Base-by-base conservation (phyloP, 2,329 filamentous ascomycete species). In the Pseudocercospora fijiensis region DNA sequence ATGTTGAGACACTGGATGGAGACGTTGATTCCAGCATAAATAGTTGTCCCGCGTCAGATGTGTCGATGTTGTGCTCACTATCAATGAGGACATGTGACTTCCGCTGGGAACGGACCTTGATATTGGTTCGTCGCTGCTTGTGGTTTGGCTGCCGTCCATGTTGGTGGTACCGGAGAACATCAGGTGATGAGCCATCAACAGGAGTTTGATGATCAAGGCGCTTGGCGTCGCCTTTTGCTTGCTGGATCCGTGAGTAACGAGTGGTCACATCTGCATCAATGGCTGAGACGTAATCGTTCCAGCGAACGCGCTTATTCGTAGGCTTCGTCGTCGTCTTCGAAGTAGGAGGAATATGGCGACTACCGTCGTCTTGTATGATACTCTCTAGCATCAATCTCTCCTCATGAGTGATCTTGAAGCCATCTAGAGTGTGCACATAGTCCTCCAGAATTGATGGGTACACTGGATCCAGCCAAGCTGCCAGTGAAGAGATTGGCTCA, bases 391-490 rank as follows among this genome's bases (percentile, higher is more conserved):
- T 53, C 16, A 53, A 4, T 30, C 49, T 26, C 24, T 53, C 49
- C 26, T 53, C 49, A 53, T 53, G 49, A 27, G 49, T 53, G 26
- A 53, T 53, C 11, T 26, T 53, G 49, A 53, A 53, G 26, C 49
- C 49, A 30, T 53, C 49, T 24, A 53, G 22, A n/a, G 49, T 53
- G 16, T 53, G 49, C 22, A 53, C 49, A n/a, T 53, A 53, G 16
- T 53, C 49, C 26, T 53, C 49, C 4, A 53, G 26, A n/a, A 53
- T 53, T 4, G 49, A 53, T 27, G 49, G 49, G 26, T 27, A 53
- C 24, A 27, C 49, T 53, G 49, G 49, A 28, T 53, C 49, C 49
- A 53, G 24, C 49, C 49, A 53, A 53, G 49, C 49, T 26, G 22
- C 28, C 49, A 53, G 24, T 53, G 49, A 53, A 24, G 49, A 53